phyloP scores from a whole-genome alignment of 225 moss, liverwort and hornwort species.

The Takakia lepidozioides region DNA sequence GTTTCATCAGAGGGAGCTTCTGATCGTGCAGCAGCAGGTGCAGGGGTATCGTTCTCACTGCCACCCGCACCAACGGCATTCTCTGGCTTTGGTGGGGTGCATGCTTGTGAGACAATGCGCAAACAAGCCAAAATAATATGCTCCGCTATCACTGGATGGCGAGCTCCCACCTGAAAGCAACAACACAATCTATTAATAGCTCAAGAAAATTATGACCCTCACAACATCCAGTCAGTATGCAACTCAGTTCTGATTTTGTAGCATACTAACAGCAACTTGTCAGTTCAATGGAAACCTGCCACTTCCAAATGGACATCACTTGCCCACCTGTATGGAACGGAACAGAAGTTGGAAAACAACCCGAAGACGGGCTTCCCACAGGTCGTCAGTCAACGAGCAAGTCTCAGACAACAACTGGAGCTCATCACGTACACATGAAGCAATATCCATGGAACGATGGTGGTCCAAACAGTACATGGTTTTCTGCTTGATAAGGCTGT shows the following conservation, averaged over 20 bases:
- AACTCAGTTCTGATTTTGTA: too few species aligned
- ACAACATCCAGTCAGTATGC: too few species aligned
- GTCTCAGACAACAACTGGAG: conserved; percentile 97
- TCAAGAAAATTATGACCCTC: too few species aligned
- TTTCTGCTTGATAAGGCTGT: conserved; percentile 84
- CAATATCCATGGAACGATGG: conserved; percentile 99
- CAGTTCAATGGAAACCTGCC: too few species aligned
- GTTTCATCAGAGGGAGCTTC: conserved; percentile 47
- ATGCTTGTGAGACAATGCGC: conserved; percentile 96
- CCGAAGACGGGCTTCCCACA: conserved; percentile 90
- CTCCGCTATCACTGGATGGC: conserved; percentile 98
- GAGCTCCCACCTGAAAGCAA: conserved; percentile 98
- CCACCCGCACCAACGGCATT: conserved; percentile 27
- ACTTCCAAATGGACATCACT: too few species aligned
- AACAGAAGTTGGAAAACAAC: conserved; percentile 98
- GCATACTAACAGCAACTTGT: too few species aligned
- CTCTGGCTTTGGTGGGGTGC: conserved; percentile 84
- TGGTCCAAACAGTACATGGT: conserved; percentile 97
- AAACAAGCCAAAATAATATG: conserved; percentile 97
- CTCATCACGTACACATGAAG: conserved; percentile 93
- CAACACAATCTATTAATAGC: too few species aligned
- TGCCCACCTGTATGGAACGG: conserved; percentile 76
- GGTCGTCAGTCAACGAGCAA: conserved; percentile 75
- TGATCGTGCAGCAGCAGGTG: conserved; percentile 28
- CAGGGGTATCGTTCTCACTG: conserved; percentile 23